These are phyloP conservation scores for Corynascus novoguineensis DNA, from an alignment of 495 filamentous ascomycete genomes.

Conservation along the genomic window DNA sequence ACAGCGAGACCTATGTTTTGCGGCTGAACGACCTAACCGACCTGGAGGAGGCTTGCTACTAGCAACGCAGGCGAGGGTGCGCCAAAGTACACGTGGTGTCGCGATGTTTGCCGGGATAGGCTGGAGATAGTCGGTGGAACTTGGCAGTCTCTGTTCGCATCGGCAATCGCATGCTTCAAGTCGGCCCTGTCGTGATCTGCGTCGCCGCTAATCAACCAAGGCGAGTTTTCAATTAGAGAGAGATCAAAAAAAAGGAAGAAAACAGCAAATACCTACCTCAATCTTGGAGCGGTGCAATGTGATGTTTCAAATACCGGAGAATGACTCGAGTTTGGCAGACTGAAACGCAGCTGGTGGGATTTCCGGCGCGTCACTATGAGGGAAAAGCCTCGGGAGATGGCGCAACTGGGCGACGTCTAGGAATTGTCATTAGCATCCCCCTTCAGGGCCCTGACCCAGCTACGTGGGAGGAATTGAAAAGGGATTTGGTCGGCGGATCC, in stretches of 20 bases:
- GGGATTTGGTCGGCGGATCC: too few relatives aligned
- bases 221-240: not conserved
- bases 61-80: not conserved
- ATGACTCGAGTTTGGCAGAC: not conserved
- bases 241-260: not conserved
- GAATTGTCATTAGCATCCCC: too few relatives aligned
- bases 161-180: not conserved
- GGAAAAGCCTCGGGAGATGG: too few relatives aligned
- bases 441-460: too few relatives aligned
- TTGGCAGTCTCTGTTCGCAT: not conserved
- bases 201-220: not conserved
- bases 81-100: not conserved
- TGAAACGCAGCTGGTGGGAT: not conserved
- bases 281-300: not conserved
- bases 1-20: too few relatives aligned
- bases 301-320: not conserved
- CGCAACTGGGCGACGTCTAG: too few relatives aligned
- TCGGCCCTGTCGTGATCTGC: slow-evolving; percentile 1
- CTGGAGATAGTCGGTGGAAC: too few relatives aligned
- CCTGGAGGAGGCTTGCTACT: not conserved
- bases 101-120: not conserved
- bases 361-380: not conserved
- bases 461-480: too few relatives aligned
- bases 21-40: not conserved
- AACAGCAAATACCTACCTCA: not conserved